Evolutionary conservation across 306 rosid species (phyloP).

Genomic region (Vigna hirtella): DNA sequence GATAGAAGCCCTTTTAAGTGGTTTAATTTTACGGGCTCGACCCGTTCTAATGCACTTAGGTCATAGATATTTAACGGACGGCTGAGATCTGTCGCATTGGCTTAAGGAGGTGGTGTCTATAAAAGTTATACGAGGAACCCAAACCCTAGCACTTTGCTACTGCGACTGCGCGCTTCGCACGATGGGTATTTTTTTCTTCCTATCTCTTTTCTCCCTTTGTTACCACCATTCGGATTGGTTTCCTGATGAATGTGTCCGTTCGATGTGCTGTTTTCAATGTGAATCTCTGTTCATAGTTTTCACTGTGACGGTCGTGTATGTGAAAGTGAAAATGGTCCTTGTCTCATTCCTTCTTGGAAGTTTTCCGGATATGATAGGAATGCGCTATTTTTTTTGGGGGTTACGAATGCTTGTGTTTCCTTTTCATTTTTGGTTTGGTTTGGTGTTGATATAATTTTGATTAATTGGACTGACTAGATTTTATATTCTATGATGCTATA

Average conservation of each 20-base stretch:
- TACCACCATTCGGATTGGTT: background rate
- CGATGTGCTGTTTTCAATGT: background rate
- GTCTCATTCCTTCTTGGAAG: background rate
- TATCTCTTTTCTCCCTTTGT: background rate
- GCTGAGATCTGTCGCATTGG: background rate
- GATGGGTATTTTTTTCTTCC: slow-evolving; percentile 42
- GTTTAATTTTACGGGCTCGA: background rate
- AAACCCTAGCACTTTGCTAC: slow-evolving; percentile 34
- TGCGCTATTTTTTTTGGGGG: background rate
- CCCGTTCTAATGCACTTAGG: background rate
- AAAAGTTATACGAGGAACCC: background rate
- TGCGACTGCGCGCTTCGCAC: slow-evolving; percentile 14
- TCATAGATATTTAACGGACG: background rate
- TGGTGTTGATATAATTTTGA: background rate
- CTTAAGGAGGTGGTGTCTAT: background rate
- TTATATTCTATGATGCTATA: background rate
- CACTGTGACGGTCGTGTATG: background rate
- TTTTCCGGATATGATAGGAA: background rate
- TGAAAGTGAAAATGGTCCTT: no score
- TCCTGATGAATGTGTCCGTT: background rate
- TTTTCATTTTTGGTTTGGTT: background rate
- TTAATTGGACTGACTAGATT: background rate
- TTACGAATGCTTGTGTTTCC: background rate
- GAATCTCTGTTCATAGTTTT: background rate
- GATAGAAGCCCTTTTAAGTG: no score